Base-by-base conservation (phyloP, 2,329 filamentous ascomycete genomes). In the Apiospora saccharicola region DNA sequence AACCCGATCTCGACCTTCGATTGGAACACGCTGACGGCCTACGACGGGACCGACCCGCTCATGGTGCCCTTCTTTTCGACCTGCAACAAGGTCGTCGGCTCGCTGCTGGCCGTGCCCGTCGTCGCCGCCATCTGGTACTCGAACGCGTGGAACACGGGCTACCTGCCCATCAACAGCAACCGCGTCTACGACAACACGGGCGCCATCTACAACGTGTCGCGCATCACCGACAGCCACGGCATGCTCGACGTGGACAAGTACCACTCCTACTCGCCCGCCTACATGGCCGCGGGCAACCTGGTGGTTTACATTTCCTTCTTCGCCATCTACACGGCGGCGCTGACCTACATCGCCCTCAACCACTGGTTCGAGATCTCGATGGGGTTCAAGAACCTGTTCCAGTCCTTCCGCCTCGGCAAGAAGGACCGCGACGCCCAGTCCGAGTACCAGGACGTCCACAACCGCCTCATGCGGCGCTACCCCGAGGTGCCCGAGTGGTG, bases 51-150 rank as follows among this genome's bases (percentile, higher is more conserved):
- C 19, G 77, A 79, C 37, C 74, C 73, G 14, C 70, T 78, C 22
- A 74, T 75, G 73, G 72, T 75, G 10, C 87, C 87, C 4, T 87
- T 87, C 77, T 88, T 90, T 80, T 88, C 88, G 41, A 91, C 90
- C 61, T 83, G 90, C 71, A 93, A 93, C 79, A 89, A 87, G 30
- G 83, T 91, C 73, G 81, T 90, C 64, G 90, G 90, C 43, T 85
- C 88, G 69, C 83, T 90, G 16, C 74, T 88, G 46, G 88, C 86
- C 61, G 86, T 86, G 75, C 86, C 88, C 81, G 82, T 92, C 19
- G 83, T 90, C 19, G 79, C 88, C 2, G 88, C 82, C 37, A 77
- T 92, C 12, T 91, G 90, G 82, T 93, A 88, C 78, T 86, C 83
- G 64, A 89, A 90, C 71, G 80, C 87, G 1, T 92, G 87, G 82